Conservation (phyloP, 176 grass and related monocot species). For the Pontederia crassipes region DNA sequence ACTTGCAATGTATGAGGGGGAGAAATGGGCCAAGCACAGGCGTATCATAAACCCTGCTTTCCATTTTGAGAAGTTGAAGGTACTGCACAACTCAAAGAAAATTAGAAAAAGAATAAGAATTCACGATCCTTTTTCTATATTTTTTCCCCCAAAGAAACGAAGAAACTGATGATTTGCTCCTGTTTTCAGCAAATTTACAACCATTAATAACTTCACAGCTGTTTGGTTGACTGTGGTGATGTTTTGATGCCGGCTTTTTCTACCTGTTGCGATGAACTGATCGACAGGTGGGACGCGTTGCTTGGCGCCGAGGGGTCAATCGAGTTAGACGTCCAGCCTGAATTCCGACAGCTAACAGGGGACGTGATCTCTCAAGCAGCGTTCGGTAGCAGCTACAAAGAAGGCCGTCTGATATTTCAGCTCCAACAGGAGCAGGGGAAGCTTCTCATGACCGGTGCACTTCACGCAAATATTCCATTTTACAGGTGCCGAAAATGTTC, state of each 20-base stretch:
- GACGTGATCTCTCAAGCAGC: conserved; percentile 6
- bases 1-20: neutral
- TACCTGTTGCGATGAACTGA: conserved; percentile 7
- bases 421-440: neutral
- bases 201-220: no score
- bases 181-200: no score
- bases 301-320: neutral
- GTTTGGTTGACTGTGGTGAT: no score
- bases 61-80: conserved; percentile 17
- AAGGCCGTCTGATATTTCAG: neutral
- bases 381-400: conserved; percentile 4
- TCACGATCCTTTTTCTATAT: neutral
- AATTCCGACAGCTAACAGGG: neutral
- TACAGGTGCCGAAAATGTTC: neutral
- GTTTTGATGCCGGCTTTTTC: conserved; percentile 1
- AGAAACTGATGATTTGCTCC: no score
- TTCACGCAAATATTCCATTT: neutral
- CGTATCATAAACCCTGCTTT: conserved; percentile 20
- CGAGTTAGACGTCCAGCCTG: conserved; percentile 6
- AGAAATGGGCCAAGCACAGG: conserved; percentile 22
- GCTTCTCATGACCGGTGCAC: neutral
- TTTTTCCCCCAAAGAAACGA: neutral
- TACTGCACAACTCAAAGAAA: neutral
- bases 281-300: neutral
- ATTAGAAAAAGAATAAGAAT: neutral